Percentiles rank a stretch among this genome's conserved stretches.
These are phyloP conservation scores for Nemania diffusa DNA, from an alignment of 2,329 filamentous ascomycete species.

Conservation along the genomic window DNA sequence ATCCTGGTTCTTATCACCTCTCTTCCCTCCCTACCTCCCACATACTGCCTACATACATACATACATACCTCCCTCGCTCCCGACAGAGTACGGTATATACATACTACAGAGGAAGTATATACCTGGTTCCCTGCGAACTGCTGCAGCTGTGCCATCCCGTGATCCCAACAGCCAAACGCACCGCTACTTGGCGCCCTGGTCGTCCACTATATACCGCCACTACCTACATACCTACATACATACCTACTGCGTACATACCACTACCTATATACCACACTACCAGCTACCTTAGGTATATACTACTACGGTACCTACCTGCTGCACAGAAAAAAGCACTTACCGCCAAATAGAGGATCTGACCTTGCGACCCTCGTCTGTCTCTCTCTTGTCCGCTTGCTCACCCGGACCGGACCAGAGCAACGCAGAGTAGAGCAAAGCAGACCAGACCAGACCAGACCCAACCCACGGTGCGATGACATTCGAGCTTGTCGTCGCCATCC, in stretches of 20 bases:
- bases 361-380: neutral
- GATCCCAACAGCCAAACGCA: constrained; percentile 24
- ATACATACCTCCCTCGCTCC: too few relatives aligned
- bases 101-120: too few relatives aligned
- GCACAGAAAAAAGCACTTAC: neutral
- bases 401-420: neutral
- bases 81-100: too few relatives aligned
- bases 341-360: too few relatives aligned
- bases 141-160: constrained; percentile 37
- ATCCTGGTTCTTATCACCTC: constrained; percentile 37
- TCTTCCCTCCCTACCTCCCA: too few relatives aligned
- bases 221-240: constrained; percentile 29
- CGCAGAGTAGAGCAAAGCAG: neutral
- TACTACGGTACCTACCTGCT: too few relatives aligned
- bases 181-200: constrained; percentile 17
- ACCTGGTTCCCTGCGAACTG: constrained; percentile 43
- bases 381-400: neutral
- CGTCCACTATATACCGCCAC: neutral
- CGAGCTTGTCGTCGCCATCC: constrained; percentile 41
- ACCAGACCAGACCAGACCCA: neutral
- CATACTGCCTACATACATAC: too few relatives aligned
- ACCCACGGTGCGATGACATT: constrained; percentile 40
- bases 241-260: too few relatives aligned
- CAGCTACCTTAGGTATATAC: too few relatives aligned
- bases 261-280: neutral